phyloP scores from a whole-genome alignment of 2,329 filamentous ascomycete genomes.

The Hypoxylon sp. region DNA sequence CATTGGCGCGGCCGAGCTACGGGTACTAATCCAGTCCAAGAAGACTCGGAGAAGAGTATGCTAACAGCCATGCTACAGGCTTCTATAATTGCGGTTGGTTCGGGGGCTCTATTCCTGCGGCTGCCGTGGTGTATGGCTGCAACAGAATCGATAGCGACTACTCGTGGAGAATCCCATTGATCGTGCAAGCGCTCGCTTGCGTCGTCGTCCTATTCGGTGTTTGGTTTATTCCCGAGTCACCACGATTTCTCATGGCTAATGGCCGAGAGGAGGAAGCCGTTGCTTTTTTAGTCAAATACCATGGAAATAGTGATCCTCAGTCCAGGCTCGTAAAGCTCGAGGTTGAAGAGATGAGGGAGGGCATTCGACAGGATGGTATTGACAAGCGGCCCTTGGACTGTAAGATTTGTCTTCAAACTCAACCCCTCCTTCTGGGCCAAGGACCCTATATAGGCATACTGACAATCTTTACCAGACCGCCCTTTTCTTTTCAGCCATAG shows the following conservation, averaged over 20 bases:
- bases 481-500: slow-evolving; percentile 59
- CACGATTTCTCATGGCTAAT: slow-evolving; percentile 58
- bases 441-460: not conserved
- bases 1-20: slow-evolving; percentile 64
- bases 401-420: slow-evolving; percentile 43
- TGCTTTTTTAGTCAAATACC: slow-evolving; percentile 58
- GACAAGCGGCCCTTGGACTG: slow-evolving; percentile 63
- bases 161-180: slow-evolving; percentile 63
- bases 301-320: slow-evolving; percentile 57
- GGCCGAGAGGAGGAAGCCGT: slow-evolving; percentile 56
- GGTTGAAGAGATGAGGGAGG: slow-evolving; percentile 58
- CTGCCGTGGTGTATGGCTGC: slow-evolving; percentile 62
- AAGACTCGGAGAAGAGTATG: not conserved
- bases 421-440: too few species aligned
- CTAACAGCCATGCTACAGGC: slow-evolving; percentile 42
- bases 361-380: slow-evolving; percentile 59
- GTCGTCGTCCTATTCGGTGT: slow-evolving; percentile 55
- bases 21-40: slow-evolving; percentile 43
- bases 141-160: slow-evolving; percentile 60
- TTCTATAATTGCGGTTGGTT: slow-evolving; percentile 69
- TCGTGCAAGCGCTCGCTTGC: slow-evolving; percentile 61
- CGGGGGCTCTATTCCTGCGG: slow-evolving; percentile 63
- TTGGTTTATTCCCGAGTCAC: slow-evolving; percentile 58
- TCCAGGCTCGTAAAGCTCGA: slow-evolving; percentile 57
- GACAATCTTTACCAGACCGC: slow-evolving; percentile 52